These are phyloP conservation scores for Dendrobium catenatum DNA, from an alignment of 106 monocot species.

Conservation along the genomic window DNA sequence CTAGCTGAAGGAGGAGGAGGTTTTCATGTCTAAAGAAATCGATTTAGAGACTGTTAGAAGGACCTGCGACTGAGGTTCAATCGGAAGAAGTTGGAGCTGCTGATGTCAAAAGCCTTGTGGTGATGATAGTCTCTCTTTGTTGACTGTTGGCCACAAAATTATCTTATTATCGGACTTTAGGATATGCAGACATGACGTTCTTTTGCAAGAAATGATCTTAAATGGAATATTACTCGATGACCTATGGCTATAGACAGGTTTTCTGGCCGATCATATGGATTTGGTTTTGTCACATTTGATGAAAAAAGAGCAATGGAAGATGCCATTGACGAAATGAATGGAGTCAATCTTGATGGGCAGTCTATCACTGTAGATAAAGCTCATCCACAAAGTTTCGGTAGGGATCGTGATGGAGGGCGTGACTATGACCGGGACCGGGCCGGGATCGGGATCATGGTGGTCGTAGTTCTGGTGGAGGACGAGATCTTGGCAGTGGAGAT, in stretches of 20 bases:
- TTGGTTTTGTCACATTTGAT: constrained; percentile 89
- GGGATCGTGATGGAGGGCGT: constrained; percentile 60
- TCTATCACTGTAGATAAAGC: constrained; percentile 89
- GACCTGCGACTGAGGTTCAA: too few species aligned
- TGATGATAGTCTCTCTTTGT: neutral
- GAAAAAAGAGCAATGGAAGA: constrained; percentile 88
- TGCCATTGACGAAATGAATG: constrained; percentile 95
- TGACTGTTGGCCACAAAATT: neutral
- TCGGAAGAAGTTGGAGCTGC: neutral
- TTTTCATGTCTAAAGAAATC: too few species aligned
- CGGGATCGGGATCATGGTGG: constrained; percentile 25
- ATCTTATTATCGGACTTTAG: neutral
- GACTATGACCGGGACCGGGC: constrained; percentile 44
- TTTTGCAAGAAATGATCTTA: constrained; percentile 2
- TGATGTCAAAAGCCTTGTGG: neutral
- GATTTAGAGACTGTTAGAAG: too few species aligned
- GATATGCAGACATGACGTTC: neutral
- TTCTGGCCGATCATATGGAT: constrained; percentile 86
- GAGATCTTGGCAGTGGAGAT: constrained; percentile 42
- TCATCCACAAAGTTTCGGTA: constrained; percentile 65
- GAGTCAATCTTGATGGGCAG: constrained; percentile 81
- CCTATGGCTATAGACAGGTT: constrained; percentile 49
- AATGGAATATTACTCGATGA: neutral
- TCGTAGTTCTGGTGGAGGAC: constrained; percentile 6
- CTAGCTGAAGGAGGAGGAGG: too few species aligned